These are phyloP conservation scores for Cyclostephanos tholiformis DNA, from an alignment of 108 stramenopile species.

Conservation along the genomic window DNA sequence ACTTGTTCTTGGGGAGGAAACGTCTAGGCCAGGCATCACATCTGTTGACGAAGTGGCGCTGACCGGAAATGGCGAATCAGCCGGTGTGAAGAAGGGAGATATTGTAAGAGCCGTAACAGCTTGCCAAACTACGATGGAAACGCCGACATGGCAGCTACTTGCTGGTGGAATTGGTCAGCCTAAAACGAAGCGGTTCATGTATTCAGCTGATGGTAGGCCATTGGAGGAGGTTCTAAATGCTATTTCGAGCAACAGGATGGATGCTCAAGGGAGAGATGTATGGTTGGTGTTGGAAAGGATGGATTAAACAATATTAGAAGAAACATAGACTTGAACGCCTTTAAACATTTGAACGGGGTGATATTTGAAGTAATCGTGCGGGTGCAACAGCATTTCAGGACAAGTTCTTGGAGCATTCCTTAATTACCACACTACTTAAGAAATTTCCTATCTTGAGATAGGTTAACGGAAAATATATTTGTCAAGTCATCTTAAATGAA, in stretches of 20 bases:
- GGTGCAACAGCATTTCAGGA: too few relatives aligned
- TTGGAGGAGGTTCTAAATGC: slow-evolving; percentile 81
- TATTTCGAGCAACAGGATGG: slow-evolving; percentile 74
- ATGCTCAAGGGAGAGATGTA: slow-evolving; percentile 63
- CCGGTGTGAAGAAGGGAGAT: slow-evolving; percentile 68
- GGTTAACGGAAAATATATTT: too few relatives aligned
- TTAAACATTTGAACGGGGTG: too few relatives aligned
- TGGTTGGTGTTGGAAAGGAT: slow-evolving; percentile 74
- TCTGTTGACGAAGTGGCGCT: slow-evolving; percentile 66
- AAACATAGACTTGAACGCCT: too few relatives aligned
- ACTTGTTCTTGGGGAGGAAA: slow-evolving; percentile 65
- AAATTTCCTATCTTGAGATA: too few relatives aligned
- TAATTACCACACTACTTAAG: too few relatives aligned
- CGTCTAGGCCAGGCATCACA: slow-evolving; percentile 39
- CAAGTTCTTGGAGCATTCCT: too few relatives aligned
- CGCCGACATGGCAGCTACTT: slow-evolving; percentile 80
- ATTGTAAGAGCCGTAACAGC: slow-evolving; percentile 75
- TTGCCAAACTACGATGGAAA: slow-evolving; percentile 69
- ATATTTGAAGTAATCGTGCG: too few relatives aligned
- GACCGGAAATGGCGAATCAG: slow-evolving; percentile 55
- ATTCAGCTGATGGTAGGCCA: slow-evolving; percentile 58
- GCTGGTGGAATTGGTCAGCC: slow-evolving; percentile 82
- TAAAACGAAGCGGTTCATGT: slow-evolving; percentile 77
- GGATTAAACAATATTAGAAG: too few relatives aligned
- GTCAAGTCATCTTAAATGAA: too few relatives aligned